Base-by-base conservation (phyloP, 495 filamentous ascomycete genomes). In the Neurospora tetraspora region DNA sequence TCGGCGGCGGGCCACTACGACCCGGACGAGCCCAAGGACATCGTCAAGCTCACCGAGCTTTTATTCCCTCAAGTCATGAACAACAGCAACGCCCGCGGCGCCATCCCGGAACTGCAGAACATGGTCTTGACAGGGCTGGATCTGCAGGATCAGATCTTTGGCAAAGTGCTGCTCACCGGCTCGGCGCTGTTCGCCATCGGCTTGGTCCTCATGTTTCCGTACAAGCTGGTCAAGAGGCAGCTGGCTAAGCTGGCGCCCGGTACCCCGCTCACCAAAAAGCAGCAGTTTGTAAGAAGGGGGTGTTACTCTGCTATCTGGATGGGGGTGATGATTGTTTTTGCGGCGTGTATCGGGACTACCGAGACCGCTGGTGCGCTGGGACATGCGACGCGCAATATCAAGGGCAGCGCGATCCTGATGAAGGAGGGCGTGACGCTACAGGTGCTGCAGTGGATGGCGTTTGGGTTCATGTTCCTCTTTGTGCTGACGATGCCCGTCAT, bases 401-500 rank as follows among this genome's bases (percentile, higher is more conserved):
- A 69, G 20, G 71, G 73, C 12, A 39, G 59, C 7, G 27, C 70
- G 16, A 74, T 81, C 23, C 39, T 76, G 27, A 77, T 80, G 45
- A 71, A 76, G 34, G 45, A 71, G 2, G 79, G 79, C 0, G 73
- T 71, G 9, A 77, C 78, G 16, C 53, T 81, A 68, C 78, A 79
- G 78, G 78, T 81, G 37, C 39, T 80, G 70, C 79, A 81, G 78
- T 81, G 79, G 79, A 74, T 78, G 68, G 70, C 74, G 39, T 79
- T 81, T 72, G 79, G 78, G 43, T 80, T 79, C 12, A 45, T 74
- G 72, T 20, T 72, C n/a, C 16, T 76, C 31, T 81, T 81, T 39
- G 75, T 61, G 34, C 31, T 75, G 37, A 43, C 75, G 7, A 76
- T 78, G 72, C 79, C 79, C 23, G 68, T 75, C 1, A 20, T 79